A percentile compares a stretch with the other conserved stretches of the same genome.
Evolutionary conservation across 805 yeast genomes (phyloP).

Genomic region (Teunomyces pallodes): DNA sequence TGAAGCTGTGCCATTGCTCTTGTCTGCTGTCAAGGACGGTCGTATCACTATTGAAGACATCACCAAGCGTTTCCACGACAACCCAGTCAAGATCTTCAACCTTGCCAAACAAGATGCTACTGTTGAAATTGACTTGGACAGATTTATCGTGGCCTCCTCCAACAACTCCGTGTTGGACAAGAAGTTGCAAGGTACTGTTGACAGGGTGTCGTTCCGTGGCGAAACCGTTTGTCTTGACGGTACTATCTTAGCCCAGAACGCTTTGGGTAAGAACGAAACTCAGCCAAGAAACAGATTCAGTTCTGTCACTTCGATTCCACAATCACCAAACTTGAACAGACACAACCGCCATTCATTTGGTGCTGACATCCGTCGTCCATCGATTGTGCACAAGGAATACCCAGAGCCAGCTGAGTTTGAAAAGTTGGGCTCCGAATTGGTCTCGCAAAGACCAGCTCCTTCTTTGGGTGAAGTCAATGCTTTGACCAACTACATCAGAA

Average conservation of each 20-base stretch:
- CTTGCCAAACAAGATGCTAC: conserved; percentile 75
- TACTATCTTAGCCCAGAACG: conserved; percentile 55
- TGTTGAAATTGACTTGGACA: conserved; percentile 82
- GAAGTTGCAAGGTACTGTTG: conserved; percentile 75
- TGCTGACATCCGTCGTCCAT: conserved; percentile 34
- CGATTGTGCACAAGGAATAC: conserved; percentile 31
- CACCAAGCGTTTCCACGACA: conserved; percentile 68
- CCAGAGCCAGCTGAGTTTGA: conserved; percentile 45
- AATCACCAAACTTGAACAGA: conserved; percentile 33
- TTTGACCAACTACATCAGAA: conserved; percentile 70
- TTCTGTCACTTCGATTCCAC: conserved; percentile 23
- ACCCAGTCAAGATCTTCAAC: conserved; percentile 79
- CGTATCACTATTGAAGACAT: conserved; percentile 72
- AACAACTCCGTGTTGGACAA: conserved; percentile 42
- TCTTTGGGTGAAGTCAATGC: conserved; percentile 78
- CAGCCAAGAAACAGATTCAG: conserved; percentile 46
- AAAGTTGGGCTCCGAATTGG: conserved; percentile 61
- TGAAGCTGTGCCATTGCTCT: conserved; percentile 78
- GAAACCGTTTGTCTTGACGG: conserved; percentile 87
- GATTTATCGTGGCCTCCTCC: conserved; percentile 44
- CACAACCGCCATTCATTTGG: conserved; percentile 35
- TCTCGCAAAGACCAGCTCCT: conserved; percentile 69
- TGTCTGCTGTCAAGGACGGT: conserved; percentile 75
- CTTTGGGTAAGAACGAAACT: conserved; percentile 57
- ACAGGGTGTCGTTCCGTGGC: conserved; percentile 77